Percentiles rank a stretch among this genome's conserved stretches.
phyloP scores from a whole-genome alignment of 176 grass and related monocot species.

The Carex cristatella region DNA sequence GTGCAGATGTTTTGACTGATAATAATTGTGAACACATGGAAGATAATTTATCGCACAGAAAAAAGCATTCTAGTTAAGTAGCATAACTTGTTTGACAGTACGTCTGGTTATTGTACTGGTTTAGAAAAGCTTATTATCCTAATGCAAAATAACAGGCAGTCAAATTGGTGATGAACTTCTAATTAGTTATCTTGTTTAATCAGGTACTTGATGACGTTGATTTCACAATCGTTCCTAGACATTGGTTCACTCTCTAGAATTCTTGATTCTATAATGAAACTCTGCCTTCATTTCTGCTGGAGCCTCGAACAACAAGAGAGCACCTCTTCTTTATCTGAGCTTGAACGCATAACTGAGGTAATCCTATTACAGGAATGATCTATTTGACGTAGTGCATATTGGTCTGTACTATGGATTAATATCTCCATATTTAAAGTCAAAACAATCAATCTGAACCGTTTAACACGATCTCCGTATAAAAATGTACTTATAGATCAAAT shows the following conservation, averaged over 20 bases:
- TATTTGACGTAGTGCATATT: background rate
- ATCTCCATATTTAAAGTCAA: too few species aligned
- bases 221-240: constrained; percentile 96
- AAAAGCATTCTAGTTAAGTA: background rate
- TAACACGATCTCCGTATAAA: too few species aligned
- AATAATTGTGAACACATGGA: background rate
- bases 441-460: too few species aligned
- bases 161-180: background rate
- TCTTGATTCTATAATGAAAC: constrained; percentile 94
- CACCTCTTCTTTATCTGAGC: constrained; percentile 48
- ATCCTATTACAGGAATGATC: background rate
- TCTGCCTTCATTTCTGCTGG: constrained; percentile 96
- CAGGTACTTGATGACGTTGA: constrained; percentile 85
- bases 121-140: background rate
- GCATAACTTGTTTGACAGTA: background rate
- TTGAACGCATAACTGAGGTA: constrained; percentile 94
- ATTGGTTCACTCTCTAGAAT: constrained; percentile 97
- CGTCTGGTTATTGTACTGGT: background rate
- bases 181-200: background rate
- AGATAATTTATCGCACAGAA: background rate
- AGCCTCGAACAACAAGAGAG: constrained; percentile 74
- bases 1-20: background rate
- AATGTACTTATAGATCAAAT: too few species aligned
- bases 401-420: too few species aligned
- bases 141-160: background rate